A percentile compares a stretch with the other conserved stretches of the same genome.
Conservation (phyloP, 176 grass and related monocot genomes). For the Hyparrhenia diplandra region DNA sequence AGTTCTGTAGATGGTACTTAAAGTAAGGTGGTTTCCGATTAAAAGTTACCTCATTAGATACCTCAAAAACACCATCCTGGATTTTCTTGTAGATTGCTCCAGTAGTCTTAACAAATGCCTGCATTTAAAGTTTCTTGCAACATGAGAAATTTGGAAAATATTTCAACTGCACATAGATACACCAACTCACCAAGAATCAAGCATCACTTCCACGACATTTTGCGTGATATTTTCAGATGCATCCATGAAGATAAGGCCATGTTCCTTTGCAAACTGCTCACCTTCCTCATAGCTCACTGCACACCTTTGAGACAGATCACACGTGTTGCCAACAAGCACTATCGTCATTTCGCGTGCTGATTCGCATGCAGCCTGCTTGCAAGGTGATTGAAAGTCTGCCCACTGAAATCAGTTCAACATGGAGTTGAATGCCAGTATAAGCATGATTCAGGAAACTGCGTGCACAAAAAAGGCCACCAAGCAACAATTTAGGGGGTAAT, state of each 20-base stretch:
- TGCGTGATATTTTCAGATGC: conserved; percentile 75
- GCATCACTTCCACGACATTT: conserved; percentile 64
- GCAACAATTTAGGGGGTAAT: too few species aligned
- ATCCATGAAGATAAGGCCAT: conserved; percentile 77
- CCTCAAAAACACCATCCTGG: conserved; percentile 74
- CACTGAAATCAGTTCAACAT: too few species aligned
- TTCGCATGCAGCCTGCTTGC: too few species aligned
- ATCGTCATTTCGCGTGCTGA: conserved; percentile 82
- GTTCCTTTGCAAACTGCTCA: conserved; percentile 75
- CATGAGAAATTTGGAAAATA: background rate
- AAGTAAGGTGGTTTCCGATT: background rate
- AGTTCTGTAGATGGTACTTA: background rate
- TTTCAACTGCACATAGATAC: background rate
- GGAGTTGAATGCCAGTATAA: too few species aligned
- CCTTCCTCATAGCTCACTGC: conserved; percentile 73
- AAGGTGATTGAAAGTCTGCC: too few species aligned
- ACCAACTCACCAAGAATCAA: background rate
- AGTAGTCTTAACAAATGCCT: conserved; percentile 71
- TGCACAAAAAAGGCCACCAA: too few species aligned
- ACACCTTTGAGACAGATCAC: conserved; percentile 64
- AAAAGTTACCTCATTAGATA: conserved; percentile 68
- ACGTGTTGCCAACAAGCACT: conserved; percentile 75
- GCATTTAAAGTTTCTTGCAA: background rate
- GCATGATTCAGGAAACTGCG: too few species aligned
- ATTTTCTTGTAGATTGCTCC: conserved; percentile 82